Percentiles rank a stretch among this genome's conserved stretches.
Evolutionary conservation across 2,329 filamentous ascomycete species (phyloP).

Genomic region (Neonectria neomacrospora): DNA sequence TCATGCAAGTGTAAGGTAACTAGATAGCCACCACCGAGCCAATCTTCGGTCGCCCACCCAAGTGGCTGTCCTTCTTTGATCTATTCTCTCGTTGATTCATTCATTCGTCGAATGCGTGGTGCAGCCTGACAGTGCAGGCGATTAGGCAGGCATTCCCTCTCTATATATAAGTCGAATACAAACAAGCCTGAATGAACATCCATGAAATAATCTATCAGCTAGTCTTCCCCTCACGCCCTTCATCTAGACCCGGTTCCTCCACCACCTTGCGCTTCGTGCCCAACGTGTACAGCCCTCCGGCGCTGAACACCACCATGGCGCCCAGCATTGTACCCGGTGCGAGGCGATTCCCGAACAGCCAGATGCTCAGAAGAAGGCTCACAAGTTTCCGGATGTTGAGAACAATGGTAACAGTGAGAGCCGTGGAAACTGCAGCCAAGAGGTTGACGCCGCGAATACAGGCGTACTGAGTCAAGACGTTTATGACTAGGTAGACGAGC

Average conservation of each 20-base stretch:
- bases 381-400: constrained; percentile 95
- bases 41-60: not conserved
- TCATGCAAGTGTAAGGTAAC: not conserved
- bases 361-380: constrained; percentile 90
- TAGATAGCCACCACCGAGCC: too few species aligned
- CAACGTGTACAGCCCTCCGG: constrained; percentile 90
- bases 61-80: not conserved
- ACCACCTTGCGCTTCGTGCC: constrained; percentile 60
- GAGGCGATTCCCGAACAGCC: constrained; percentile 90
- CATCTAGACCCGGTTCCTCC: constrained; percentile 24
- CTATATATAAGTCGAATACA: constrained; percentile 22
- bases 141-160: constrained; percentile 17
- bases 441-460: constrained; percentile 97
- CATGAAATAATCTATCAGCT: constrained; percentile 23
- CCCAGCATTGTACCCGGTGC: constrained; percentile 81
- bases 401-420: constrained; percentile 95
- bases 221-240: constrained; percentile 30
- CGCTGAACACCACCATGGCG: constrained; percentile 86
- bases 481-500: constrained; percentile 75
- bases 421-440: constrained; percentile 87
- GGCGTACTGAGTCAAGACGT: constrained; percentile 90
- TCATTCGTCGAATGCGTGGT: not conserved
- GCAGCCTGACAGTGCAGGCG: not conserved
- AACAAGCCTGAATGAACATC: constrained; percentile 5
- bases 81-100: constrained; percentile 2